phyloP scores from a whole-genome alignment of 805 yeast genomes.

The Cyberlindnera sargentensis region DNA sequence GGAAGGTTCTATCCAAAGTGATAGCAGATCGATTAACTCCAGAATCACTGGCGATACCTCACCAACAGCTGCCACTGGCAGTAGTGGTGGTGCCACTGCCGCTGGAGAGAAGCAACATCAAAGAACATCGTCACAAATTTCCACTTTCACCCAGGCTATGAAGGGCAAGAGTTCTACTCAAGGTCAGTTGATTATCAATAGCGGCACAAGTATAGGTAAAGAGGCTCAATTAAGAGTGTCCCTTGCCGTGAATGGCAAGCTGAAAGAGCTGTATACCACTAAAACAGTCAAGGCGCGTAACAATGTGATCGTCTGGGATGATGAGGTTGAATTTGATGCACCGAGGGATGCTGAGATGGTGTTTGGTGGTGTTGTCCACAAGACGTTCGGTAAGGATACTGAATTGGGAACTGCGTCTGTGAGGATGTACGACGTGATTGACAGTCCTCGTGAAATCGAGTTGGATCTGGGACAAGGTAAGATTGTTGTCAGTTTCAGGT shows the following conservation, averaged over 20 bases:
- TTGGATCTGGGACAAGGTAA: conserved; percentile 33
- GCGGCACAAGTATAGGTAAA: conserved; percentile 37
- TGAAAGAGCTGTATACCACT: conserved; percentile 60
- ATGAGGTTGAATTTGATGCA: conserved; percentile 61
- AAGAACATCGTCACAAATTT: conserved; percentile 18
- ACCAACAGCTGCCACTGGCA: neutral
- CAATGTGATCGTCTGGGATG: conserved; percentile 50
- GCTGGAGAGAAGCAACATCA: conserved; percentile 9
- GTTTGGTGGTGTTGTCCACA: conserved; percentile 59
- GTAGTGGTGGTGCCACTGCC: conserved; percentile 4
- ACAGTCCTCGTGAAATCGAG: conserved; percentile 35
- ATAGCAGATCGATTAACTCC: conserved; percentile 4
- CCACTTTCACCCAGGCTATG: conserved; percentile 17
- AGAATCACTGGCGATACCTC: neutral
- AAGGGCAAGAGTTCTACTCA: conserved; percentile 16
- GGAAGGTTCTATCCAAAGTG: conserved; percentile 4
- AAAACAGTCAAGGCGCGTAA: conserved; percentile 44
- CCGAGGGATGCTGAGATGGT: conserved; percentile 51
- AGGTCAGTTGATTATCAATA: conserved; percentile 48
- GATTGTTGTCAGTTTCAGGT: conserved; percentile 37
- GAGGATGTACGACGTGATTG: conserved; percentile 41
- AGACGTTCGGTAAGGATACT: conserved; percentile 62
- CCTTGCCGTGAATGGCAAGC: conserved; percentile 36
- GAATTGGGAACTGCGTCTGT: conserved; percentile 57
- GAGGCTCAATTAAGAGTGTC: conserved; percentile 47